Evolutionary conservation across 176 grass and related monocot species (phyloP), one percentile per base, ranked within the genome.

Genomic region (Tillandsia leiboldiana): DNA sequence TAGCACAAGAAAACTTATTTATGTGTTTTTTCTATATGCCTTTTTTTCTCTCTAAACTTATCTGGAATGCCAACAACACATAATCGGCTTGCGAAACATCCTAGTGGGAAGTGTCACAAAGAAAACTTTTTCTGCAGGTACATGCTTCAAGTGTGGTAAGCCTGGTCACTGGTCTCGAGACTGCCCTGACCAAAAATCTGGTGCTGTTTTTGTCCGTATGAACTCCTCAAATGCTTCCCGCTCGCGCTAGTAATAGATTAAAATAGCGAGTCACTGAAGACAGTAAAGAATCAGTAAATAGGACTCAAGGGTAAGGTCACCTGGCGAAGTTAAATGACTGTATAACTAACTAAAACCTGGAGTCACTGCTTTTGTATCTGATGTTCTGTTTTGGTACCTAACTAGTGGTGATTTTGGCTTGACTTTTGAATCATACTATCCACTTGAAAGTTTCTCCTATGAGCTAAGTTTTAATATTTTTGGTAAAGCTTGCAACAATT

Each of bases 81-180:
- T 42, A 6, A 42, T 42, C 33, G 33, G 33, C 33, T 42, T 42
- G 3, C 3, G 33, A 42, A 8, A 42, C 4, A 7, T 42, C 33
- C 5, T 42, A 42, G 33, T 6, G 33, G 33, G 33, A 42, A 42
- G 33, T 42, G 28, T 42, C 33, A 42, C 4, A 42, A 6, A 42
- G 33, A 42, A 42, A 3, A 42, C 33, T 42, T 42, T 42, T 6
- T 42, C 33, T 76, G 63, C 75, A 53, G 72, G 75, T 79, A 65
- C 53, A 13, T 88, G 85, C 68, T 92, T 81, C 82, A 86, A 83
- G 76, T 92, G 89, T 76, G 85, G 89, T 64, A 77, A 85, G 65
- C 11, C 73, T 61, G 82, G 82, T 70, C 85, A 86, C 73, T 86
- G 83, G 89, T 92, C 85, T 74, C 89, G 71, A 18, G 77, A 92